A percentile compares a stretch with the other conserved stretches of the same genome.
Conservation (phyloP, 2,329 filamentous ascomycete genomes). For the Pestalotiopsis sp. region DNA sequence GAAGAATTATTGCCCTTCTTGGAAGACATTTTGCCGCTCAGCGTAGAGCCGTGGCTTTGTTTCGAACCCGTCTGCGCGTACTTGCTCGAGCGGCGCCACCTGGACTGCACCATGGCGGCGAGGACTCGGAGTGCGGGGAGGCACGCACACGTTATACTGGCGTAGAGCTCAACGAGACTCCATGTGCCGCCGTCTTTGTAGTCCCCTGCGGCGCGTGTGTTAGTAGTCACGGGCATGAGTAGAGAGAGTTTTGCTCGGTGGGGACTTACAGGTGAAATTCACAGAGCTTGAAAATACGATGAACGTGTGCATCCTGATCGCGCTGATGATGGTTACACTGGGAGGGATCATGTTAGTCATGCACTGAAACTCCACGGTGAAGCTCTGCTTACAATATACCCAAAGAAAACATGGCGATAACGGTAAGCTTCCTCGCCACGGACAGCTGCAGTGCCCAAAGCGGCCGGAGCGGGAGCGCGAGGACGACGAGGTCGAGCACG, state of each 20-base stretch:
- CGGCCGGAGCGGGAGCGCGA: slow-evolving; percentile 30
- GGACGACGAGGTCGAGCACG: slow-evolving; percentile 16
- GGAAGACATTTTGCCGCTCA: not conserved
- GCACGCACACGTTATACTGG: slow-evolving; percentile 44
- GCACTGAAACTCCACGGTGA: not conserved
- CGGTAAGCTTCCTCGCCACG: slow-evolving; percentile 31
- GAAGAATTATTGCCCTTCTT: not conserved
- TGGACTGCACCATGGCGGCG: slow-evolving; percentile 15
- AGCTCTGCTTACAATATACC: slow-evolving; percentile 35
- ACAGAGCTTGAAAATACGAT: slow-evolving; percentile 40
- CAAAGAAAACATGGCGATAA: slow-evolving; percentile 35
- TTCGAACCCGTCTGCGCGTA: not conserved
- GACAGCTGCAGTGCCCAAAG: slow-evolving; percentile 30
- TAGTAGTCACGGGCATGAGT: too few relatives aligned
- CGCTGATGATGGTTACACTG: slow-evolving; percentile 44
- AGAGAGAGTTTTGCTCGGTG: too few relatives aligned
- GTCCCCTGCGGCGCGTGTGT: slow-evolving; percentile 22
- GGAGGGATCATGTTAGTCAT: not conserved
- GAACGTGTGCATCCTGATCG: slow-evolving; percentile 43
- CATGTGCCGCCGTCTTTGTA: slow-evolving; percentile 37
- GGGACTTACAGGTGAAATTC: slow-evolving; percentile 36
- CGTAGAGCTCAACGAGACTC: slow-evolving; percentile 43
- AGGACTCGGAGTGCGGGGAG: slow-evolving; percentile 35
- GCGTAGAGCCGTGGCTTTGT: not conserved
- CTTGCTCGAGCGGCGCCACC: not conserved